A percentile compares a stretch with the other conserved stretches of the same genome.
Evolutionary conservation across 2,329 filamentous ascomycete species (phyloP).

Genomic region (Elsinoe fawcettii): DNA sequence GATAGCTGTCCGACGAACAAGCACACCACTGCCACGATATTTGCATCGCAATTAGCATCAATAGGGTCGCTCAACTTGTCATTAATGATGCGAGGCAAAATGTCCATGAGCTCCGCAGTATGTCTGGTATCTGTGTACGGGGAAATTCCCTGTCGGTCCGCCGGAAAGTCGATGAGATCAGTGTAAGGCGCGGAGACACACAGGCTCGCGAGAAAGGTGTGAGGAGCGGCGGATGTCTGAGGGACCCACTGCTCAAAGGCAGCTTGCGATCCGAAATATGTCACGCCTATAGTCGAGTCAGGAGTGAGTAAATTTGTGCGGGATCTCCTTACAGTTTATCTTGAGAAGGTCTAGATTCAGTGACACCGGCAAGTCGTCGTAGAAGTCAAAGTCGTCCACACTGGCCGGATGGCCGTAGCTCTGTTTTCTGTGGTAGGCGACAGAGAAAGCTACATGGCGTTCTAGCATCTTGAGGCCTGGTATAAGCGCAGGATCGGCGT

Average conservation of each 20-base stretch:
- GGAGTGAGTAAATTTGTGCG: no score
- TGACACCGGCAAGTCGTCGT: neutral
- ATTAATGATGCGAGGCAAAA: conserved; percentile 22
- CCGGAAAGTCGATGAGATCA: conserved; percentile 26
- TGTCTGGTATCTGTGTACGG: conserved; percentile 5
- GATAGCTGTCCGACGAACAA: conserved; percentile 28
- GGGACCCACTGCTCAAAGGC: conserved; percentile 25
- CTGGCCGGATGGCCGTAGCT: neutral
- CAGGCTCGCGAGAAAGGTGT: conserved; percentile 27
- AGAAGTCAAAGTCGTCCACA: neutral
- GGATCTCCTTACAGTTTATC: neutral
- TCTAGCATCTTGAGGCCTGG: neutral
- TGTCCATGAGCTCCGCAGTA: conserved; percentile 13
- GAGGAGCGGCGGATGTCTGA: conserved; percentile 20
- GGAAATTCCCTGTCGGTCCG: neutral
- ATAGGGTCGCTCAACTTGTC: conserved; percentile 23
- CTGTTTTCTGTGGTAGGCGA: neutral
- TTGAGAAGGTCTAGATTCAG: neutral
- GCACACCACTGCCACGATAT: conserved; percentile 28
- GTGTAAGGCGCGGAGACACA: conserved; percentile 28
- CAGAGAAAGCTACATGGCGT: neutral
- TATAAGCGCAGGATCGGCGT: neutral
- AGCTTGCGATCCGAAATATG: conserved; percentile 24
- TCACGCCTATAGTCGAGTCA: conserved; percentile 17
- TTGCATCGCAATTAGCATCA: conserved; percentile 21